Evolutionary conservation across 2,329 filamentous ascomycete genomes (phyloP), one percentile per base, ranked within the genome.

Genomic region (Neonectria punicea): DNA sequence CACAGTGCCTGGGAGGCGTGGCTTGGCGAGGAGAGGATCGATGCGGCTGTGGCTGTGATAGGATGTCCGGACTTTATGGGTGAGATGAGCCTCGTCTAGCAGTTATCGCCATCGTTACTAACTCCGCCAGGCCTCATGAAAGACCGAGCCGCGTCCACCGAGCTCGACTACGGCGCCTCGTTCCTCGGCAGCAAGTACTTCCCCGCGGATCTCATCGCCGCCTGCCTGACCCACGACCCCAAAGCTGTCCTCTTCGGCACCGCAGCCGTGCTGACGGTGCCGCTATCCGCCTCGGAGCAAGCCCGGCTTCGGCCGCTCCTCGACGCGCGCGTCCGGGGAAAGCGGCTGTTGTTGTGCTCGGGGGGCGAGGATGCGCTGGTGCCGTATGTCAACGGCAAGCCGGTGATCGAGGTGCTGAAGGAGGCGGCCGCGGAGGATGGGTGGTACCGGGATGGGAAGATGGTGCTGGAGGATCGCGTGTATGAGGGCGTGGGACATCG

Each of bases 31-130:
- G 88, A 90, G 18, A 87, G 94, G 68, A 87, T 98, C 60, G 90
- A 86, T n/a, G 90, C 92, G 0, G 94, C 88, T 1, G 89, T 97
- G 8, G 85, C 92, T 3, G 86, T 97, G 25, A 92, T 98, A 58
- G 96, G 95, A 1, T 97, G 94, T 78, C 93, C 94, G 1, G 95
- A 99, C 79, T 97, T 93, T 73, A 88, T 90, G 68, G 84, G 92
- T 89, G 72, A 81, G 77, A 82, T 43, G 25, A 14, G 20, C 30
- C 36, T n/a, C 34, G 13, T 32, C 13, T n/a, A 16, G 36, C 6
- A 39, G 36, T 39, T 41, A 22, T 51, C 22, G 11, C 9, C 25
- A 32, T 7, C 16, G 10, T 53, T 53, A 11, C 36, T 53, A 28
- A 36, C 60, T 49, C 41, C 22, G 28, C 36, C 8, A 86, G 85